Conservation (phyloP, 2,329 filamentous ascomycete species). For the Penicillium vulpinum region DNA sequence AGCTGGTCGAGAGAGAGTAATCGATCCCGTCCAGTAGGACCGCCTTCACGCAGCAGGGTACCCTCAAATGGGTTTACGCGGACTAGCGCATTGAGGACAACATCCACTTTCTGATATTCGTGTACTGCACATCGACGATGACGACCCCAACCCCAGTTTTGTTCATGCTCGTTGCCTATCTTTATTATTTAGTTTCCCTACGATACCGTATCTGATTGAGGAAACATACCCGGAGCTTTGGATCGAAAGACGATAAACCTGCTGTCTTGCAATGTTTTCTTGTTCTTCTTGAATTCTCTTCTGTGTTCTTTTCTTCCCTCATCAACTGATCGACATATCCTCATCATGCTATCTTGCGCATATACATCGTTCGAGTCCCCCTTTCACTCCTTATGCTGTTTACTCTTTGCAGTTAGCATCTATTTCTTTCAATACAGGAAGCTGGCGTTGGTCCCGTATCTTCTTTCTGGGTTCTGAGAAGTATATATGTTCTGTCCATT, state of each 20-base stretch:
- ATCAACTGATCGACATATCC: background rate
- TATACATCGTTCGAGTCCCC: conserved; percentile 3
- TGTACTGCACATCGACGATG: background rate
- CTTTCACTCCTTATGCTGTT: background rate
- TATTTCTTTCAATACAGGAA: conserved; percentile 27
- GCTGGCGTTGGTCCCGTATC: conserved; percentile 19
- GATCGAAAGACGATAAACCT: conserved; percentile 13
- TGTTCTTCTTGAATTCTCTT: conserved; percentile 2
- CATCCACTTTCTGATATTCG: conserved; percentile 32
- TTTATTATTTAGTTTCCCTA: background rate
- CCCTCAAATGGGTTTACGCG: conserved; percentile 39
- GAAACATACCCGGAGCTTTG: conserved; percentile 13
- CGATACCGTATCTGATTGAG: background rate
- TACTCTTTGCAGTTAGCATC: conserved; percentile 2
- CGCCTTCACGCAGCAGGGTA: conserved; percentile 31
- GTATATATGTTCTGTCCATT: background rate
- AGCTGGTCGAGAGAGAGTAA: conserved; percentile 42
- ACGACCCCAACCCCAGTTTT: background rate
- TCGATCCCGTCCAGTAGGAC: conserved; percentile 24
- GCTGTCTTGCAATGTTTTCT: conserved; percentile 1
- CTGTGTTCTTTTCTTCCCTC: background rate
- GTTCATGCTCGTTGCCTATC: conserved; percentile 2
- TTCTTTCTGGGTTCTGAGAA: conserved; percentile 12
- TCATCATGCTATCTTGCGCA: conserved; percentile 2
- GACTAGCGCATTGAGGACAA: conserved; percentile 45